These are phyloP conservation scores for Colletotrichum theobromicola DNA, from an alignment of 2,329 filamentous ascomycete genomes.

Conservation along the genomic window DNA sequence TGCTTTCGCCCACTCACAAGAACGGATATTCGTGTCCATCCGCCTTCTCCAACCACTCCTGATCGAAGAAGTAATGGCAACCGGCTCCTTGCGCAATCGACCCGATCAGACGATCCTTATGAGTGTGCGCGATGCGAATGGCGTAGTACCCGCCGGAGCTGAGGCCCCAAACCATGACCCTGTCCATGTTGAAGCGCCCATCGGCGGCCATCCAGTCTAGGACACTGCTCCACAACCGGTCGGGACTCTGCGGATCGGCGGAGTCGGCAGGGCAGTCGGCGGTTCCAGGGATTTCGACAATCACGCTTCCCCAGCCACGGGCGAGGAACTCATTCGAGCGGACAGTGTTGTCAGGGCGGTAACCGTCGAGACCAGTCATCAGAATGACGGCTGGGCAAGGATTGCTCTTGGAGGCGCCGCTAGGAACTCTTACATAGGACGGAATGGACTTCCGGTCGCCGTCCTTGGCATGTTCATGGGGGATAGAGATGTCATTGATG, in stretches of 20 bases:
- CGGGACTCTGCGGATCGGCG: conserved; percentile 61
- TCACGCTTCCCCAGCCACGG: conserved; percentile 67
- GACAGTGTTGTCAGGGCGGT: conserved; percentile 66
- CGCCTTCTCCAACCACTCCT: conserved; percentile 61
- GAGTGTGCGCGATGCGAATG: conserved; percentile 71
- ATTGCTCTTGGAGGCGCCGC: conserved; percentile 7
- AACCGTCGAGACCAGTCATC: conserved; percentile 67
- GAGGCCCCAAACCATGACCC: conserved; percentile 68
- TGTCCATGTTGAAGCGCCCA: conserved; percentile 58
- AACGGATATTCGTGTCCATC: conserved; percentile 74
- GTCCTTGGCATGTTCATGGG: conserved; percentile 55
- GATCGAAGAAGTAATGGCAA: conserved; percentile 58
- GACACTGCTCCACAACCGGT: conserved; percentile 67
- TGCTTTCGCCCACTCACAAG: conserved; percentile 35
- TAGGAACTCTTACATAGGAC: conserved; percentile 68
- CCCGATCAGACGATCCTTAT: conserved; percentile 57
- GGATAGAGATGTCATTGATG: conserved; percentile 65
- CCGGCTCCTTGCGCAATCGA: conserved; percentile 64
- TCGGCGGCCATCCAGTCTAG: conserved; percentile 62
- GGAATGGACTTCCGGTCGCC: conserved; percentile 63
- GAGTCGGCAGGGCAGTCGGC: conserved; percentile 71
- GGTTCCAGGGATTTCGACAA: conserved; percentile 56
- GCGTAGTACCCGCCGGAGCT: conserved; percentile 73
- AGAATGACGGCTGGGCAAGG: conserved; percentile 56
- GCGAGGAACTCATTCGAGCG: conserved; percentile 66